Conservation (phyloP, 179 eudicot species). For the Beta lomatogona region DNA sequence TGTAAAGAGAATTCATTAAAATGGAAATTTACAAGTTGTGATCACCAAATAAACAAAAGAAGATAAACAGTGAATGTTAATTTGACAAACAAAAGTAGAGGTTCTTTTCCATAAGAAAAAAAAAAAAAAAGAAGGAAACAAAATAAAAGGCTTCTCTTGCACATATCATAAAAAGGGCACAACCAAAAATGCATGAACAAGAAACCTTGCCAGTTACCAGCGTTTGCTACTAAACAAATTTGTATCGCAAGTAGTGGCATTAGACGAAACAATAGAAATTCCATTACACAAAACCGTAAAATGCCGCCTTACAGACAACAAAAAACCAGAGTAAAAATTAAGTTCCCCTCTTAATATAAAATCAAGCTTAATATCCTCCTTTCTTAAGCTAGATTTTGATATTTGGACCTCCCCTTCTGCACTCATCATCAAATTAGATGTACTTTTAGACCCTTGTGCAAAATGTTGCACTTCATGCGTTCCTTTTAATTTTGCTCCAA, state of each 20-base stretch:
- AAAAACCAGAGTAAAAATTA: background rate
- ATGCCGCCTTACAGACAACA: background rate
- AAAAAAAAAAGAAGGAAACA: no score
- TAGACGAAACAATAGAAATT: background rate
- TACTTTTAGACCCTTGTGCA: background rate
- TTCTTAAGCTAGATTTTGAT: background rate
- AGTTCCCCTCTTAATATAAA: slow-evolving; percentile 6
- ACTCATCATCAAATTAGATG: background rate
- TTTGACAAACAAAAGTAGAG: no score
- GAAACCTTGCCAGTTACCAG: background rate
- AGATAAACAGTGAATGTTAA: no score
- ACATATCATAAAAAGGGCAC: background rate
- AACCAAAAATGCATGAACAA: background rate
- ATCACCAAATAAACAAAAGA: no score
- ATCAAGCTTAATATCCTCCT: background rate
- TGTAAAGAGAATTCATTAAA: no score
- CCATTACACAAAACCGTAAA: background rate
- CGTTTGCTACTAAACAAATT: background rate
- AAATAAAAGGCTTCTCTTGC: background rate
- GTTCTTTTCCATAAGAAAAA: no score
- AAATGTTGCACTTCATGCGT: background rate
- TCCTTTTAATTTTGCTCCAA: background rate
- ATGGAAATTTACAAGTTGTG: no score
- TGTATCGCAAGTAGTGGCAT: background rate
- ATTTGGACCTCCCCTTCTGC: background rate